Percentiles rank a stretch among this genome's conserved stretches.
Conservation (phyloP, 2,329 filamentous ascomycete genomes). For the Colletotrichum simmondsii region DNA sequence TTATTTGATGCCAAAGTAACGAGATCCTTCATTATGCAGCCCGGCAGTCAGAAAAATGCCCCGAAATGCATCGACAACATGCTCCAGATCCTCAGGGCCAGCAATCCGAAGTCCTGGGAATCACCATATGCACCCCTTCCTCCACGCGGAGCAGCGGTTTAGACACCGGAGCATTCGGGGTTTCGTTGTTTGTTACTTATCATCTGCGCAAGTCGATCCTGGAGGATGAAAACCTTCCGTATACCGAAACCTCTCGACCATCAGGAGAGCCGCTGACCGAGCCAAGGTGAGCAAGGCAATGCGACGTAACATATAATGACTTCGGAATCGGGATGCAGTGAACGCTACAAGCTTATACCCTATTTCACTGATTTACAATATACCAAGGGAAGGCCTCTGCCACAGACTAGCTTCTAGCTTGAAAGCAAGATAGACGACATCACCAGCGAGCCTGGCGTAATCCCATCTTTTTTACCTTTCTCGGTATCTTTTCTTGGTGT, state of each 20-base stretch:
- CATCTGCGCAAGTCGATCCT: neutral
- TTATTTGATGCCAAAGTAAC: neutral
- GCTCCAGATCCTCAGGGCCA: neutral
- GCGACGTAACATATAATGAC: neutral
- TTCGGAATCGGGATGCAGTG: neutral
- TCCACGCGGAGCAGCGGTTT: neutral
- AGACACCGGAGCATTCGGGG: neutral
- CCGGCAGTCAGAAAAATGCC: neutral
- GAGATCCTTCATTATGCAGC: neutral
- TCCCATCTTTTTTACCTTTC: neutral
- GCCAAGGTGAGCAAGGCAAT: neutral
- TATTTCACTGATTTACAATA: neutral
- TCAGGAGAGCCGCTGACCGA: too few relatives aligned
- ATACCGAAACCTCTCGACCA: neutral
- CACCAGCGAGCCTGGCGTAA: neutral
- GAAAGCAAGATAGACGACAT: neutral
- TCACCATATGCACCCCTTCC: neutral
- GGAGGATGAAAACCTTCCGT: neutral
- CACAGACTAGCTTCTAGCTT: neutral
- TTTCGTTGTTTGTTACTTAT: neutral
- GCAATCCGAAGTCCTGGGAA: neutral
- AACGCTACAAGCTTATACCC: neutral
- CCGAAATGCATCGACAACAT: neutral
- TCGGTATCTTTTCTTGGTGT: neutral
- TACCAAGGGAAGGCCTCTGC: neutral